A percentile compares a stretch with the other conserved stretches of the same genome.
These are phyloP conservation scores for Sindora glabra DNA, from an alignment of 306 rosid genomes.

Conservation along the genomic window DNA sequence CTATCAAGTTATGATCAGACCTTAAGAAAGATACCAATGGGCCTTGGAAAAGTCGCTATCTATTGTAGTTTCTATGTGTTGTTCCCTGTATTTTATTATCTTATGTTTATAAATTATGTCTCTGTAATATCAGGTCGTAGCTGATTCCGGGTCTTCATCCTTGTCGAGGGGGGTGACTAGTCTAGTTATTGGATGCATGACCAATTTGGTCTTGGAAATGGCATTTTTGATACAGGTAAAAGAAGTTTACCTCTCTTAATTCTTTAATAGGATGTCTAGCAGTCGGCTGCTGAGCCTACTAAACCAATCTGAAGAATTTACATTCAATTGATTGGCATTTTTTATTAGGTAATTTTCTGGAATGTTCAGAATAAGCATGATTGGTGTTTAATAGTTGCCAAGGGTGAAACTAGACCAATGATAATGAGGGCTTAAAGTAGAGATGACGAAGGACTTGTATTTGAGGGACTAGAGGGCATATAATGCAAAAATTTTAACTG, in stretches of 20 bases:
- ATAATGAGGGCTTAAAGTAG: too few relatives aligned
- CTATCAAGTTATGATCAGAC: too few relatives aligned
- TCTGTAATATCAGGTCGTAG: slow-evolving; percentile 40
- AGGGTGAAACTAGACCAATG: too few relatives aligned
- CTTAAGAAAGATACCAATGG: too few relatives aligned
- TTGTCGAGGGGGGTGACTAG: slow-evolving; percentile 79
- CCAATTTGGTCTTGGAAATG: slow-evolving; percentile 85
- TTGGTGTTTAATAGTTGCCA: too few relatives aligned
- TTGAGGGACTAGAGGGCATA: too few relatives aligned
- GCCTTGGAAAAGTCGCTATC: too few relatives aligned
- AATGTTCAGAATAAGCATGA: too few relatives aligned
- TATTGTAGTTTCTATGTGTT: too few relatives aligned
- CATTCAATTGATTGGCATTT: not conserved
- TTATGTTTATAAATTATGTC: slow-evolving; percentile 11
- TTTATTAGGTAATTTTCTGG: too few relatives aligned
- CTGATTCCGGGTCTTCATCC: slow-evolving; percentile 77
- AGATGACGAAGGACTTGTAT: too few relatives aligned
- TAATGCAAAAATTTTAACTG: too few relatives aligned
- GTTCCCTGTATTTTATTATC: not conserved
- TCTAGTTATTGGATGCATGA: slow-evolving; percentile 86
- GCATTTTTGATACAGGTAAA: slow-evolving; percentile 87
- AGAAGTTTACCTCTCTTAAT: not conserved
- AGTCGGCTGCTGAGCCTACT: not conserved
- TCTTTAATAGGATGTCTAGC: not conserved
- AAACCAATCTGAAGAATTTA: not conserved